phyloP scores from a whole-genome alignment of 805 yeast genomes.

The Starmerella bombicola region DNA sequence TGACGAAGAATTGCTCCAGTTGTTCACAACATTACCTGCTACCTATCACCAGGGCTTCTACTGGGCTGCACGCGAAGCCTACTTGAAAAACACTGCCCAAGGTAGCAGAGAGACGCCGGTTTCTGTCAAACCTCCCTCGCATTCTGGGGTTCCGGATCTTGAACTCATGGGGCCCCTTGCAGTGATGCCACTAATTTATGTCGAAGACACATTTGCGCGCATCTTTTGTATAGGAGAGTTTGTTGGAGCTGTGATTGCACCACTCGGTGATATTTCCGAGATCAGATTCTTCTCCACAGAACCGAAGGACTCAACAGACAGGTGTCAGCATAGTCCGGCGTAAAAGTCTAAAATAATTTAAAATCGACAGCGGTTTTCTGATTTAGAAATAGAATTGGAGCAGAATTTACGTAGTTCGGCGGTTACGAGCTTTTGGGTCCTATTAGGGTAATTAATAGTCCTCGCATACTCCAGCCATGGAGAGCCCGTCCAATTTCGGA shows the following conservation, averaged over 20 bases:
- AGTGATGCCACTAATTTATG: constrained; percentile 16
- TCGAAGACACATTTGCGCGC: constrained; percentile 13
- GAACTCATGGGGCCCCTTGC: neutral
- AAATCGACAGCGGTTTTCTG: too few species aligned
- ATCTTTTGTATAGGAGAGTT: constrained; percentile 9
- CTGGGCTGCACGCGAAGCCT: constrained; percentile 25
- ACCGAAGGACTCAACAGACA: too few species aligned
- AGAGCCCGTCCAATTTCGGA: constrained; percentile 76
- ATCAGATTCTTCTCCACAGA: constrained; percentile 11
- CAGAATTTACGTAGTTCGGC: too few species aligned
- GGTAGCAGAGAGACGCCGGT: constrained; percentile 14
- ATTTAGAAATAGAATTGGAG: too few species aligned
- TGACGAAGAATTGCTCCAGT: constrained; percentile 4
- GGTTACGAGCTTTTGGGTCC: too few species aligned
- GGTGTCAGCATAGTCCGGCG: too few species aligned
- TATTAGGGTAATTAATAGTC: too few species aligned
- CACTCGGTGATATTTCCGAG: constrained; percentile 7
- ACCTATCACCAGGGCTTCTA: constrained; percentile 8
- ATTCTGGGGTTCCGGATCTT: constrained; percentile 12
- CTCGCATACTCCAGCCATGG: too few species aligned
- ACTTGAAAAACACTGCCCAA: constrained; percentile 19
- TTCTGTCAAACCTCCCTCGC: constrained; percentile 11
- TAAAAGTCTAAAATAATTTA: too few species aligned
- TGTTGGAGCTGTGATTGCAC: constrained; percentile 17
- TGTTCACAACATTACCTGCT: constrained; percentile 10